These are phyloP conservation scores for Chlorella sp. DNA, from an alignment of 139 green algal species.

Conservation along the genomic window DNA sequence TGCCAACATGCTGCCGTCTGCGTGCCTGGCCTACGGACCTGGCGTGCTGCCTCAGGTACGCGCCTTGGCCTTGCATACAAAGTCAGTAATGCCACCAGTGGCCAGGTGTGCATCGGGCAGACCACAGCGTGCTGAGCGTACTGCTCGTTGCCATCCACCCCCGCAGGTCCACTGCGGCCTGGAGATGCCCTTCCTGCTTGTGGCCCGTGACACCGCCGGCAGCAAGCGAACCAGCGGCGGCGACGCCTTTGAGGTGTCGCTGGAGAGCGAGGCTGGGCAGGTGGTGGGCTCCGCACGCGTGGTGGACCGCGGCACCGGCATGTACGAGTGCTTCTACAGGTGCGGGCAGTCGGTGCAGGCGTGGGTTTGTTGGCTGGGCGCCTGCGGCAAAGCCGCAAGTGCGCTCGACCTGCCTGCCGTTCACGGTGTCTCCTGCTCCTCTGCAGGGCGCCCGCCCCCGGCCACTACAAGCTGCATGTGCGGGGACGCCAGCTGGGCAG, in stretches of 20 bases:
- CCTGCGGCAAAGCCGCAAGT: background rate
- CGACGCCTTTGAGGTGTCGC: slow-evolving; percentile 69
- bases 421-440: background rate
- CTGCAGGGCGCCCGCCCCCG: slow-evolving; percentile 46
- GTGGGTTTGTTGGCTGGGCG: background rate
- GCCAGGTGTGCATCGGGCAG: background rate
- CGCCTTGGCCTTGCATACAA: background rate
- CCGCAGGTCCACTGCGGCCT: slow-evolving; percentile 60
- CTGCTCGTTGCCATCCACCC: too few relatives aligned
- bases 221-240: slow-evolving; percentile 77
- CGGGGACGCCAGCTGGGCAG: slow-evolving; percentile 70
- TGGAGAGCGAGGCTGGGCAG: slow-evolving; percentile 62
- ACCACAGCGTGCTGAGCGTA: too few relatives aligned
- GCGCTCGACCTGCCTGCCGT: background rate
- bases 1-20: slow-evolving; percentile 83
- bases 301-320: slow-evolving; percentile 73
- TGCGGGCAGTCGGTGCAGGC: background rate
- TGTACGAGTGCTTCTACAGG: slow-evolving; percentile 58
- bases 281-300: slow-evolving; percentile 60
- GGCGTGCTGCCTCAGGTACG: slow-evolving; percentile 62
- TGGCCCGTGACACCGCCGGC: slow-evolving; percentile 78
- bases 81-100: too few relatives aligned
- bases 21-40: slow-evolving; percentile 84
- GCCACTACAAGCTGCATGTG: slow-evolving; percentile 71
- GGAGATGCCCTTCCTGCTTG: slow-evolving; percentile 84